These are phyloP conservation scores for Penicillium goetzii DNA, from an alignment of 495 filamentous ascomycete genomes.

Conservation along the genomic window DNA sequence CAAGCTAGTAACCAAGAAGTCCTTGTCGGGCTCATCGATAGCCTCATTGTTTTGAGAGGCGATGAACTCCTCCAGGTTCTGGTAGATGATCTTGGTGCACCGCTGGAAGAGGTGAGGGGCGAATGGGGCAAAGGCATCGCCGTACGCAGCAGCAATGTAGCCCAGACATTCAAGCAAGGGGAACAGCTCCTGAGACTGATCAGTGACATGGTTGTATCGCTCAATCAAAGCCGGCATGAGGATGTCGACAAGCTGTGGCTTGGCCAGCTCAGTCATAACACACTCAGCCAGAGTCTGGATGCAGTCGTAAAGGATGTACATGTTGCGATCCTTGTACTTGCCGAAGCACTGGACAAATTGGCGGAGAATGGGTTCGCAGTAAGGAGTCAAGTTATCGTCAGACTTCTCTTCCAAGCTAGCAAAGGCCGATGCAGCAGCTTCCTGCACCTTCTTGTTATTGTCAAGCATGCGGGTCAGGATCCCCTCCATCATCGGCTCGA, in stretches of 20 bases:
- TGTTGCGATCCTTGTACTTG: conserved; percentile 97
- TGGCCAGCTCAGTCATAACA: conserved; percentile 76
- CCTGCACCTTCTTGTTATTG: conserved; percentile 95
- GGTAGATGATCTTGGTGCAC: conserved; percentile 87
- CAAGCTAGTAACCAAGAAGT: conserved; percentile 95
- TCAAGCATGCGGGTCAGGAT: conserved; percentile 94
- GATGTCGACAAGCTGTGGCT: conserved; percentile 75
- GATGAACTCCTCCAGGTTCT: conserved; percentile 79
- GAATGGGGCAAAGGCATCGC: conserved; percentile 79
- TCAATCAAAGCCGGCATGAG: conserved; percentile 95
- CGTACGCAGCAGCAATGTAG: conserved; percentile 87
- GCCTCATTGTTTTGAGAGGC: conserved; percentile 63
- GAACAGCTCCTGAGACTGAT: conserved; percentile 92
- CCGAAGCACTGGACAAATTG: conserved; percentile 92
- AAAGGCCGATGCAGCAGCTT: conserved; percentile 94
- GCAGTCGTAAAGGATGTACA: conserved; percentile 98
- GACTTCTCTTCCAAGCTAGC: conserved; percentile 96
- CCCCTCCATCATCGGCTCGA: conserved; percentile 97
- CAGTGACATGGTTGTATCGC: conserved; percentile 83
- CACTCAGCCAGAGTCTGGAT: conserved; percentile 96
- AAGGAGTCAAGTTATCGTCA: conserved; percentile 74
- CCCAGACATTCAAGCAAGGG: conserved; percentile 93
- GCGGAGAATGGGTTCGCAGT: conserved; percentile 85
- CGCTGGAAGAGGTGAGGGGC: conserved; percentile 81
- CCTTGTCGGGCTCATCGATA: conserved; percentile 87